Percentiles rank a stretch among this genome's conserved stretches.
Evolutionary conservation across 441 rosid genomes (phyloP).

Genomic region (Lepidium campestre): DNA sequence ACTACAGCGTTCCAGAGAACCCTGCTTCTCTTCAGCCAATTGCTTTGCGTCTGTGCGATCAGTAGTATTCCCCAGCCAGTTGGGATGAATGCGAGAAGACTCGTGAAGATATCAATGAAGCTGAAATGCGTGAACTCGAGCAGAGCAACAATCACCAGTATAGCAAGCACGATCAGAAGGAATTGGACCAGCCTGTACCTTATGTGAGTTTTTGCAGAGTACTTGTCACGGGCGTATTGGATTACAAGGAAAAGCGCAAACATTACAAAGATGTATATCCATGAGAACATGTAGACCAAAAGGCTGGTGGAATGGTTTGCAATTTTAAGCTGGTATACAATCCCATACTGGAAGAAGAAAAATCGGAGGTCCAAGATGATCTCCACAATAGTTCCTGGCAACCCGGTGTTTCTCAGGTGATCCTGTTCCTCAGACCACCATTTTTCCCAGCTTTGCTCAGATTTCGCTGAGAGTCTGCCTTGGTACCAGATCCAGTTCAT

Average conservation of each 20-base stretch:
- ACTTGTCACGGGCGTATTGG: conserved; percentile 64
- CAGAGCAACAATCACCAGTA: conserved; percentile 50
- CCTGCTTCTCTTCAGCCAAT: conserved; percentile 29
- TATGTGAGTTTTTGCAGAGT: conserved; percentile 67
- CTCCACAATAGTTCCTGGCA: conserved; percentile 57
- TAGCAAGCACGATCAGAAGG: conserved; percentile 47
- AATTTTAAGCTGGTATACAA: conserved; percentile 77
- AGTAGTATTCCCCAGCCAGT: conserved; percentile 81
- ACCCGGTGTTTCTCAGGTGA: conserved; percentile 74
- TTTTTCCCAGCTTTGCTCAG: conserved; percentile 92
- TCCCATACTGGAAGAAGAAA: conserved; percentile 89
- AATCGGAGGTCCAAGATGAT: conserved; percentile 74
- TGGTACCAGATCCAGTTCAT: conserved; percentile 88
- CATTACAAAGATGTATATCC: conserved; percentile 56
- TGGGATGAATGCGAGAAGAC: conserved; percentile 83
- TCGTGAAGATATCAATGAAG: conserved; percentile 65
- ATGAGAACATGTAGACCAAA: conserved; percentile 61
- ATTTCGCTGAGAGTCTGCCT: conserved; percentile 63
- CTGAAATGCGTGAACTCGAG: conserved; percentile 55
- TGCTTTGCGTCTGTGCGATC: conserved; percentile 52
- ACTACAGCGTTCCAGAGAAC: conserved; percentile 55
- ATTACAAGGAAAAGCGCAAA: conserved; percentile 43
- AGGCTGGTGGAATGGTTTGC: conserved; percentile 58
- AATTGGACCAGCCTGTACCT: conserved; percentile 80
- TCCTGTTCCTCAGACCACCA: conserved; percentile 98